phyloP scores from a whole-genome alignment of 257 asterid species.

The Lycium ferocissimum region DNA sequence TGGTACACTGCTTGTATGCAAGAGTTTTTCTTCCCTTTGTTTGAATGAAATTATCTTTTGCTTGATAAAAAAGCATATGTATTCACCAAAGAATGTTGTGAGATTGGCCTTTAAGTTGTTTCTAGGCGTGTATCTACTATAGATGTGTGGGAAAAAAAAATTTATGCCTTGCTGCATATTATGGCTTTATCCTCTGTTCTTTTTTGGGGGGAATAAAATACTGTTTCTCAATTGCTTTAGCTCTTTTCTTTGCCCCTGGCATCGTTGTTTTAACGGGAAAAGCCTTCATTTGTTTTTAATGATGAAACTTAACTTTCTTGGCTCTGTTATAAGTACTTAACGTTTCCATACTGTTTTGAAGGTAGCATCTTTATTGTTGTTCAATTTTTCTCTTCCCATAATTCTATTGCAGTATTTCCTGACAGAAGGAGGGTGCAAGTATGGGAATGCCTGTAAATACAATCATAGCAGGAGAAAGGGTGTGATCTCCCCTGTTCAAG shows the following conservation, averaged over 20 bases:
- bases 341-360: conserved; percentile 16
- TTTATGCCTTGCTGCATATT: neutral
- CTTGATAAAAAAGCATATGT: neutral
- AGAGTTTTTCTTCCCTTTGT: neutral
- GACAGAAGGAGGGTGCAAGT: conserved; percentile 77
- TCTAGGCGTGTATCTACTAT: neutral
- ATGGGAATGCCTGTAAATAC: conserved; percentile 70
- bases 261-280: conserved; percentile 12
- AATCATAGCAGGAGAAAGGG: conserved; percentile 54
- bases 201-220: neutral
- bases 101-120: neutral
- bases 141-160: neutral
- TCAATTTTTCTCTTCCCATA: neutral
- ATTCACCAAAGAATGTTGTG: neutral
- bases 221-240: neutral
- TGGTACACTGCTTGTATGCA: neutral
- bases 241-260: neutral
- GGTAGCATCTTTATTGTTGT: neutral
- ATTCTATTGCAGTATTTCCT: conserved; percentile 69
- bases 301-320: neutral
- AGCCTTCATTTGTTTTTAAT: neutral
- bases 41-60: neutral
- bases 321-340: conserved; percentile 12
- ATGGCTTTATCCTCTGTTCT: neutral
- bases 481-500: conserved; percentile 44